These are phyloP conservation scores for Sporisorium graminicola DNA, from an alignment of 1,284 basidiomycete species.

Conservation along the genomic window DNA sequence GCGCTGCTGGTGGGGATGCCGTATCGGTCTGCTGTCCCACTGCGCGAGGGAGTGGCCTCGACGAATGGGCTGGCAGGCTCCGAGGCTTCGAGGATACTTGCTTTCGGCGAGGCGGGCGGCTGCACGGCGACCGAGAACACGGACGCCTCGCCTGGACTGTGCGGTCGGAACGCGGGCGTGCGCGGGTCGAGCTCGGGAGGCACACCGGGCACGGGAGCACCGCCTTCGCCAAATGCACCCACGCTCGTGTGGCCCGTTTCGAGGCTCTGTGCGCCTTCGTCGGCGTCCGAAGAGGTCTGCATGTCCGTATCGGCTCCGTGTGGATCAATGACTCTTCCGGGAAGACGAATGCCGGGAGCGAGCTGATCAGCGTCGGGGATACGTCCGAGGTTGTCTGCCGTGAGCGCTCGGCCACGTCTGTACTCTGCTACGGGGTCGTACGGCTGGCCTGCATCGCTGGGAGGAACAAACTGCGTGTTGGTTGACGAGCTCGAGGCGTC, in stretches of 20 bases:
- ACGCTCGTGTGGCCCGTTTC: conserved; percentile 53
- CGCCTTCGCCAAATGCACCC: conserved; percentile 51
- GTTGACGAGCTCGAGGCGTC: conserved; percentile 16
- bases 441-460: conserved; percentile 19
- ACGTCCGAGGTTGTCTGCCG: conserved; percentile 63
- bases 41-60: conserved; percentile 34
- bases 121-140: conserved; percentile 67
- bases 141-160: conserved; percentile 63
- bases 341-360: conserved; percentile 66
- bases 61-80: conserved; percentile 45
- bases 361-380: conserved; percentile 68
- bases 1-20: conserved; percentile 36
- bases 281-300: conserved; percentile 52
- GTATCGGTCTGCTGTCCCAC: conserved; percentile 19
- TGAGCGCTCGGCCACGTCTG: conserved; percentile 54
- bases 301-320: conserved; percentile 39
- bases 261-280: conserved; percentile 41
- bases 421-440: conserved; percentile 51
- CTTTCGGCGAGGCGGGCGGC: conserved; percentile 64
- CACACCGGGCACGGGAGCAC: conserved; percentile 57
- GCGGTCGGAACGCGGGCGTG: conserved; percentile 61
- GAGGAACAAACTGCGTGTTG: conserved; percentile 13
- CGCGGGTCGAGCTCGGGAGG: conserved; percentile 67
- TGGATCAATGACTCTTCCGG: conserved; percentile 35
- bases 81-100: conserved; percentile 39